Evolutionary conservation across 2,329 filamentous ascomycete species (phyloP).

Genomic region (Aureobasidium vineae): DNA sequence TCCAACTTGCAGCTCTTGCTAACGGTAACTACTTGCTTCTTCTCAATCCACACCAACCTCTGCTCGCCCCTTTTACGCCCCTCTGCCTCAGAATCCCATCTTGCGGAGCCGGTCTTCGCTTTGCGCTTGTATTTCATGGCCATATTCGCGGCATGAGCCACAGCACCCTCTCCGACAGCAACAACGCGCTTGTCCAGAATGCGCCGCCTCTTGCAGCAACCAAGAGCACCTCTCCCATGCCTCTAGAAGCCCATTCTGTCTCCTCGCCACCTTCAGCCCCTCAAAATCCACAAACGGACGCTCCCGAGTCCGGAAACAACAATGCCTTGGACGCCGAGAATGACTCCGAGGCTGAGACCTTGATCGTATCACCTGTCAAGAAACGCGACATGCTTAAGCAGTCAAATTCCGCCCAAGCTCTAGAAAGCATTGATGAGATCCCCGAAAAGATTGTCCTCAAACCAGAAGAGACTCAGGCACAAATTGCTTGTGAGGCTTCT

Average conservation of each 20-base stretch:
- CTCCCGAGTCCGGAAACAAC: not conserved
- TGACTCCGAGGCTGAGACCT: constrained; percentile 53
- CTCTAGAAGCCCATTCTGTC: not conserved
- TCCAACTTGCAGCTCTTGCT: constrained; percentile 20
- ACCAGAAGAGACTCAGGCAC: not conserved
- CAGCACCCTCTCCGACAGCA: constrained; percentile 23
- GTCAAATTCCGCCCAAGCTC: constrained; percentile 21
- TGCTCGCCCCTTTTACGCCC: constrained; percentile 3
- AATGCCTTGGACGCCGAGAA: constrained; percentile 37
- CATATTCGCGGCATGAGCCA: constrained; percentile 26
- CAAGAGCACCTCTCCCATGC: constrained; percentile 13
- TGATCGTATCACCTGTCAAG: constrained; percentile 48
- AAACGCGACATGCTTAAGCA: constrained; percentile 41
- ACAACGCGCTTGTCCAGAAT: constrained; percentile 25
- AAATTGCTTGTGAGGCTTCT: not conserved
- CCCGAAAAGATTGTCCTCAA: not conserved
- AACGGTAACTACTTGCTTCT: constrained; percentile 23
- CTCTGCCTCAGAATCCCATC: not conserved
- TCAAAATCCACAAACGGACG: not conserved
- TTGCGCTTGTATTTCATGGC: constrained; percentile 20
- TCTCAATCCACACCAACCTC: constrained; percentile 16
- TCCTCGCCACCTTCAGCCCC: not conserved
- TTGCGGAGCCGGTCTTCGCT: constrained; percentile 24
- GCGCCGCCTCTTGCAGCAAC: constrained; percentile 13
- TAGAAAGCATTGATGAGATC: constrained; percentile 16